Evolutionary conservation across 306 rosid species (phyloP).

Genomic region (Phaseolus lunatus): DNA sequence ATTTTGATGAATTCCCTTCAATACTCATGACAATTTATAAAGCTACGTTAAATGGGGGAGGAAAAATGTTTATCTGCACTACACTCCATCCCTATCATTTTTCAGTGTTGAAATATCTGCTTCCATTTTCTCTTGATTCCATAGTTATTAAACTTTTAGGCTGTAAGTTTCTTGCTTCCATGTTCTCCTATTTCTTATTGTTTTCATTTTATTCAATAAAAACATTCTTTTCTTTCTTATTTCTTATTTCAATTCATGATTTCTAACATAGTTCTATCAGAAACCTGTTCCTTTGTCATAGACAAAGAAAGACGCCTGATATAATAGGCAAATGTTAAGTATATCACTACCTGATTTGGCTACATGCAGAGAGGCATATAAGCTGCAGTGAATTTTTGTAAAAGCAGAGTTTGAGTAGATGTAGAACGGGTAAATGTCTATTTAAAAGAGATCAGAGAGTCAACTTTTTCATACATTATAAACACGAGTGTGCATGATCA

Average conservation of each 20-base stretch:
- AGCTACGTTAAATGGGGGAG: background rate
- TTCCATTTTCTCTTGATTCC: too few species aligned
- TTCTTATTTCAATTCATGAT: too few species aligned
- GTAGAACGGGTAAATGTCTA: slow-evolving; percentile 43
- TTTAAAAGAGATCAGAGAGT: slow-evolving; percentile 28
- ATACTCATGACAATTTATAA: background rate
- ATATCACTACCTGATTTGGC: slow-evolving; percentile 53
- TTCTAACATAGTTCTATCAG: too few species aligned
- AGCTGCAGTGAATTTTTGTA: slow-evolving; percentile 35
- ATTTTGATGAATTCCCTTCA: background rate
- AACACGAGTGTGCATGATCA: slow-evolving; percentile 5
- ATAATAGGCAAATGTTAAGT: background rate
- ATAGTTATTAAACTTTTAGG: too few species aligned
- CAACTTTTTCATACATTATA: slow-evolving; percentile 22
- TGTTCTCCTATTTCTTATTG: too few species aligned
- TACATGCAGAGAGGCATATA: slow-evolving; percentile 35
- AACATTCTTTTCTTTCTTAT: too few species aligned
- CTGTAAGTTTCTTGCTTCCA: too few species aligned
- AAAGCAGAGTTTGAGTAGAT: slow-evolving; percentile 36
- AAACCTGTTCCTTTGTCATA: slow-evolving; percentile 25
- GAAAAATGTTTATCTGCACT: background rate
- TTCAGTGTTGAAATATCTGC: too few species aligned
- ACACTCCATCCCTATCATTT: too few species aligned
- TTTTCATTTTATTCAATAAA: too few species aligned
- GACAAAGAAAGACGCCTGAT: slow-evolving; percentile 36